These are phyloP conservation scores for Claviceps sp. DNA, from an alignment of 2,329 filamentous ascomycete genomes.

Conservation along the genomic window DNA sequence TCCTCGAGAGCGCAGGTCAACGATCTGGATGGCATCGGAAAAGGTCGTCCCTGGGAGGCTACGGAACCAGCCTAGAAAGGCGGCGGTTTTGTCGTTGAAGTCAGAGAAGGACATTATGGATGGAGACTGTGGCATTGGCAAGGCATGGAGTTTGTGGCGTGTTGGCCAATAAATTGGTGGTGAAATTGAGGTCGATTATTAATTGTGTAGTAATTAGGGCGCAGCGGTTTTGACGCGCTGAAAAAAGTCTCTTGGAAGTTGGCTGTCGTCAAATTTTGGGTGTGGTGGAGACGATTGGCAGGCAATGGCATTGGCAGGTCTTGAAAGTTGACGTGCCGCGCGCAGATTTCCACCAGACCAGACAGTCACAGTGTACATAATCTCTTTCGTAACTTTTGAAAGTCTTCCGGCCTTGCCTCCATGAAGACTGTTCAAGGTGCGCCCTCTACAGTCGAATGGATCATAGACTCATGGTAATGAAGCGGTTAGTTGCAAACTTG, in stretches of 20 bases:
- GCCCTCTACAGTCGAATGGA: too few relatives aligned
- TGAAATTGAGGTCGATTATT: not conserved
- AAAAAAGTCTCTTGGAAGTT: not conserved
- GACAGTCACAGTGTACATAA: too few relatives aligned
- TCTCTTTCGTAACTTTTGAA: too few relatives aligned
- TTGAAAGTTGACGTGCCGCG: not conserved
- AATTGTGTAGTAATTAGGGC: too few relatives aligned
- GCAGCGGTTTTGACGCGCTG: not conserved
- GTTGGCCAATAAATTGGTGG: not conserved
- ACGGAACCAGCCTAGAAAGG: constrained; percentile 42
- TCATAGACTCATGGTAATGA: too few relatives aligned
- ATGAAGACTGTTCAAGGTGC: too few relatives aligned
- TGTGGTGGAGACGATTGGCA: not conserved
- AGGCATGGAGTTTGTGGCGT: too few relatives aligned
- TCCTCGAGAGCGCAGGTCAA: constrained; percentile 34
- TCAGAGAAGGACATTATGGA: constrained; percentile 9
- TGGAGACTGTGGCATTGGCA: not conserved
- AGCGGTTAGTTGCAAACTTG: too few relatives aligned
- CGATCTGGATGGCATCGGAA: constrained; percentile 36
- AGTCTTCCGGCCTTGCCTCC: too few relatives aligned
- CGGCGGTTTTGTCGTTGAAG: constrained; percentile 29
- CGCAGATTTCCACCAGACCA: not conserved
- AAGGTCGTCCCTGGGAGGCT: constrained; percentile 38
- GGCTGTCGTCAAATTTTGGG: not conserved
- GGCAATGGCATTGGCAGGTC: not conserved